phyloP scores from a whole-genome alignment of 2,329 filamentous ascomycete genomes.

The Hypoxylon sp. region DNA sequence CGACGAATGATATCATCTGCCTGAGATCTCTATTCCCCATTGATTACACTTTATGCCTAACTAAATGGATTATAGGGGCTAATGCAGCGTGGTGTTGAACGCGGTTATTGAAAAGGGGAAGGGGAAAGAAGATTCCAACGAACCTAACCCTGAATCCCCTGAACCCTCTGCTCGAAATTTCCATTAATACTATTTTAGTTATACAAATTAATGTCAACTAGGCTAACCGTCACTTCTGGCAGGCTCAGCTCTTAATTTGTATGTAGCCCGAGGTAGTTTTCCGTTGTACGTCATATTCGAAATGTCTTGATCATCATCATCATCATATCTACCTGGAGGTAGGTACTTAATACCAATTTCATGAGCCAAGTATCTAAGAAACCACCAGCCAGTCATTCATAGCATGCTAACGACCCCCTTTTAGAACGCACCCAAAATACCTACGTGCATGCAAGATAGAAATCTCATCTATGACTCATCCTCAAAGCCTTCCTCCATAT shows the following conservation, averaged over 20 bases:
- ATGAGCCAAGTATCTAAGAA: not conserved
- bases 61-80: no score
- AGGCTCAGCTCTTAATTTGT: no score
- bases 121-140: not conserved
- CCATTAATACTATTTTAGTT: not conserved
- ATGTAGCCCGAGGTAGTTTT: not conserved
- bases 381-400: not conserved
- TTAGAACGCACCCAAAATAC: not conserved
- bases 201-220: no score
- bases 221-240: no score
- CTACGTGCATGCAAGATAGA: not conserved
- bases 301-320: not conserved
- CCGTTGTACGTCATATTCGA: not conserved
- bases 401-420: not conserved
- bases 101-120: not conserved
- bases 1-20: not conserved
- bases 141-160: not conserved
- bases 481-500: not conserved
- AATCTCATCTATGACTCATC: not conserved
- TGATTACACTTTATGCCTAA: not conserved
- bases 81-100: not conserved
- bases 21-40: not conserved
- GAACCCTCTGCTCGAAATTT: not conserved
- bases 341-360: not conserved
- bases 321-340: no score